Base-by-base conservation (phyloP, 495 filamentous ascomycete genomes). In the Aspergillus leporis region DNA sequence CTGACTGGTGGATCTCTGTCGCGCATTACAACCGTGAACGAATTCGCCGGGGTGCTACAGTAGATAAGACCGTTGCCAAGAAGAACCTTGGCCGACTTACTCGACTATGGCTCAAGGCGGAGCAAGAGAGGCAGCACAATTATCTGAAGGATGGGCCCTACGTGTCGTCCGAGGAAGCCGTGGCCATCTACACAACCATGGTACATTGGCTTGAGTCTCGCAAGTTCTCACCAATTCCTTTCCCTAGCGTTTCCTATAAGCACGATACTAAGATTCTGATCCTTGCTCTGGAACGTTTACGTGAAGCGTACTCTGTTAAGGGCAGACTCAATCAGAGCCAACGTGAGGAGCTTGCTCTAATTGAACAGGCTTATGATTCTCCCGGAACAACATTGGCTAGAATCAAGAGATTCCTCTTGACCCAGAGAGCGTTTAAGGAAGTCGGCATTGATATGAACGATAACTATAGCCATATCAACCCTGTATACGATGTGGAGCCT, bases 391-490 rank as follows among this genome's bases (percentile, higher is more conserved):
- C 95, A 1, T 75, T 99, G 43, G 93, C 96, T 28, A 81, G 95
- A 61, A 99, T 99, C 75, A 99, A 99, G 80, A 90, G 95, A 51
- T 98, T 97, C 79, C 80, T 99, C 23, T 84, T 99, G 51, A 99
- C 95, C 1, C 93, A 97, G 70, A 85, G 95, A 68, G 95, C 95
- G 1, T 99, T 99, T 79, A 99, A 99, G 77, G 95, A 99, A 73
- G 95, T 99, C 38, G 93, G 94, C 47, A 98, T 99, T 56, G 95
- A 99, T 67, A 99, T 99, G 95, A 99, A 99, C 70, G 95, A 99
- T 76, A 99, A 99, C 66, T 99, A 99, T 72, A 96, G 88, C 77
- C 91, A 90, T 32, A 99, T 98, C 79, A 99, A 98, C 66, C 95
- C 95, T 4, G 95, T 99, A 28, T 99, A 98, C 66, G 95, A 99